Conservation (phyloP, 2,329 filamentous ascomycete genomes). For the Penicillium decumbens region DNA sequence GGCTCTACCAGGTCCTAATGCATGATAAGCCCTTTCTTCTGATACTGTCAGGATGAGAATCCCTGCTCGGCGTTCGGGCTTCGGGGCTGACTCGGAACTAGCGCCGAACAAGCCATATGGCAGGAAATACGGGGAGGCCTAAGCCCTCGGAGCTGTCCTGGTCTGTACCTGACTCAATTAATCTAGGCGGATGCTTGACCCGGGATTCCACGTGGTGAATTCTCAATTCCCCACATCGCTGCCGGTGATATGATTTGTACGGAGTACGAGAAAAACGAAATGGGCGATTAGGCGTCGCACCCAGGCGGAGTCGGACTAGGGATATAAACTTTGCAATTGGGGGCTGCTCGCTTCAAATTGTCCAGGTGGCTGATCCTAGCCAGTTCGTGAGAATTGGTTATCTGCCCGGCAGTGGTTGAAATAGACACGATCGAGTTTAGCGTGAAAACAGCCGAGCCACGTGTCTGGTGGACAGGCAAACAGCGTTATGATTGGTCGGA, state of each 20-base stretch:
- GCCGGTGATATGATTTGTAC: not conserved
- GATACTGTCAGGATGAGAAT: not conserved
- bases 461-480: not conserved
- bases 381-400: not conserved
- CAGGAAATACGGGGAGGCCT: not conserved
- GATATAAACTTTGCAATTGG: not conserved
- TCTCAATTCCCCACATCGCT: conserved; percentile 6
- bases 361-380: not conserved
- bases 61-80: not conserved
- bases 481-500: not conserved
- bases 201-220: conserved; percentile 12
- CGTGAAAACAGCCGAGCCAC: not conserved
- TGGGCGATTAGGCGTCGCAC: not conserved
- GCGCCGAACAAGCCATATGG: conserved; percentile 1
- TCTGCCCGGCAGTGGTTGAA: not conserved
- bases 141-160: not conserved
- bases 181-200: conserved; percentile 3
- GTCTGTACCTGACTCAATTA: conserved; percentile 7
- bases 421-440: not conserved
- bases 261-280: not conserved
- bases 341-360: not conserved
- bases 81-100: not conserved
- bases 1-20: not conserved
- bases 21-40: not conserved
- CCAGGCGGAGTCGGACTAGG: not conserved